phyloP scores from a whole-genome alignment of 2,329 filamentous ascomycete genomes.

The Gyromitra esculenta region DNA sequence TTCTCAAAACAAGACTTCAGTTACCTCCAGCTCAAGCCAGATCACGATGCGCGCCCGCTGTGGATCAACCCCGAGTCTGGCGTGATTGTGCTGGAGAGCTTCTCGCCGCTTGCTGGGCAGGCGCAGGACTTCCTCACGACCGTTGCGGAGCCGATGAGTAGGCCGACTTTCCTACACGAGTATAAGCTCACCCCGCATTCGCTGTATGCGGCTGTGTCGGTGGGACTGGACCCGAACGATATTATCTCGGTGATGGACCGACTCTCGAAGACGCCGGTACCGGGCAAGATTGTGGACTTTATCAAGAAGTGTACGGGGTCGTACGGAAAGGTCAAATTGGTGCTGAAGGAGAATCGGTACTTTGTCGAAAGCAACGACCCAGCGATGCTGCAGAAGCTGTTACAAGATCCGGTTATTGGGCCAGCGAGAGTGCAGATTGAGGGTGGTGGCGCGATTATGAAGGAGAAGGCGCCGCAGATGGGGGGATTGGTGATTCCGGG shows the following conservation, averaged over 20 bases:
- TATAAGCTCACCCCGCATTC: constrained; percentile 92
- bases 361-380: constrained; percentile 95
- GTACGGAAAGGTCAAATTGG: constrained; percentile 95
- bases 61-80: constrained; percentile 92
- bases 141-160: constrained; percentile 90
- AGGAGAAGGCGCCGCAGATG: constrained; percentile 84
- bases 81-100: constrained; percentile 92
- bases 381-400: constrained; percentile 82
- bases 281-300: constrained; percentile 80
- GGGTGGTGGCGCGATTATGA: constrained; percentile 75
- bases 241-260: constrained; percentile 89
- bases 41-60: constrained; percentile 89
- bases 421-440: constrained; percentile 75
- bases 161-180: constrained; percentile 91
- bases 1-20: constrained; percentile 80
- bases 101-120: constrained; percentile 84
- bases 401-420: constrained; percentile 84
- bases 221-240: constrained; percentile 87
- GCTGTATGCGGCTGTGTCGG: constrained; percentile 92
- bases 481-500: constrained; percentile 90
- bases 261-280: constrained; percentile 87
- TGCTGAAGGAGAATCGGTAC: constrained; percentile 92
- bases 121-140: constrained; percentile 96
- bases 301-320: constrained; percentile 85
- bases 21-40: constrained; percentile 81